Percentiles rank a stretch among this genome's conserved stretches.
Evolutionary conservation across 169 alveolate species (phyloP).

Genomic region (Eimeria maxima): DNA sequence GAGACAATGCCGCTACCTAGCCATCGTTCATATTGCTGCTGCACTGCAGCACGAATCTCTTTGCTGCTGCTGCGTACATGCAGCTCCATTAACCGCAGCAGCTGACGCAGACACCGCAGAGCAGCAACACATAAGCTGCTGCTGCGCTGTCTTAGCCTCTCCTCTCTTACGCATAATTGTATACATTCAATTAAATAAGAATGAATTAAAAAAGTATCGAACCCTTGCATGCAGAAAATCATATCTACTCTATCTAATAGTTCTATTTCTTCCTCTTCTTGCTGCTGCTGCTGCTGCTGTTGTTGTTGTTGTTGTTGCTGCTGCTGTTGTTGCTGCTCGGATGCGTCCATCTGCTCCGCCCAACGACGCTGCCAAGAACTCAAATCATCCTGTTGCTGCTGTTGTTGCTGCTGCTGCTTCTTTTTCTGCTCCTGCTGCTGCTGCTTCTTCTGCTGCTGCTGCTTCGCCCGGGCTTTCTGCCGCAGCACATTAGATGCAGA

Average conservation of each 20-base stretch:
- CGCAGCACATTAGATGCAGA: conserved; percentile 56
- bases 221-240: conserved; percentile 80
- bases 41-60: conserved; percentile 72
- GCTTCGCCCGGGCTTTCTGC: neutral
- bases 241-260: conserved; percentile 67
- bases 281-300: no score
- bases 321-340: conserved; percentile 14
- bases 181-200: neutral
- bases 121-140: conserved; percentile 31
- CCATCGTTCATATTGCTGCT: conserved; percentile 52
- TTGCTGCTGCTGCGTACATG: conserved; percentile 16
- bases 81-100: conserved; percentile 77
- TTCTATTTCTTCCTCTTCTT: neutral
- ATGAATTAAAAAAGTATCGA: conserved; percentile 62
- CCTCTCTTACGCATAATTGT: conserved; percentile 9
- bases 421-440: no score
- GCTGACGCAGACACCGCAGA: conserved; percentile 79
- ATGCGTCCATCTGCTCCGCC: conserved; percentile 22
- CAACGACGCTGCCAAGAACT: conserved; percentile 48
- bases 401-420: conserved; percentile 27
- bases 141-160: conserved; percentile 17
- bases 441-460: no score
- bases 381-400: conserved; percentile 35
- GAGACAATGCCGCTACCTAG: conserved; percentile 69
- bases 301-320: no score